Evolutionary conservation across 306 rosid species (phyloP), one percentile per base, ranked within the genome.

Genomic region (Rosa chinensis): DNA sequence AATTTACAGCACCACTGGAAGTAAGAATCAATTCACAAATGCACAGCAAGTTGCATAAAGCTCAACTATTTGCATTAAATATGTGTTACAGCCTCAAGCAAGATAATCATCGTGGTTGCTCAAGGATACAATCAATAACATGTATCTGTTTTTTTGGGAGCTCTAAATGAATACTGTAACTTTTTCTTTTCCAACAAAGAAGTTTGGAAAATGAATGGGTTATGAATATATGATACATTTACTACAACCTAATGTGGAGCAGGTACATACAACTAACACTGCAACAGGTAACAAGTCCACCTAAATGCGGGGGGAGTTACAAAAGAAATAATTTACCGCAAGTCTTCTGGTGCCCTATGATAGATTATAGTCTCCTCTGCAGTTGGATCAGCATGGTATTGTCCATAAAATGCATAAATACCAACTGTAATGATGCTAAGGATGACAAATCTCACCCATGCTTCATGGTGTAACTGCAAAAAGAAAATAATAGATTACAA

Each of bases 391-490:
- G 96, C 99, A 78, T 95, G 98, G 83, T 83, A 86, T 85, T 95
- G 98, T 67, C 99, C 99, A 71, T 95, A 93, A 77, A 89, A 82
- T 78, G 96, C 98, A 81, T 95, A 95, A 72, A 93, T 72, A 45
- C 87, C 92, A n/a, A 95, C 68, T 52, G 84, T 84, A 72, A 89
- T 58, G 72, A 79, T 72, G 77, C 90, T 73, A 49, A 95, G 88
- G 80, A 93, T 73, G 72, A 93, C 87, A 79, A 95, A 95, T 91
- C 99, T 89, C 79, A 91, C 82, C 99, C 98, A 90, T 66, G 98
- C 98, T 91, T 93, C 98, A 25, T 88, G 47, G 83, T 95, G 98
- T 77, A 93, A 82, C 98, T 95, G 96, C 75, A 78, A 66, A 87
- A n/a, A 59, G 67, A 79, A 64, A 84, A 59, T 32, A 58, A 75